Percentiles rank a stretch among this genome's conserved stretches.
Evolutionary conservation across 352 stramenopile species (phyloP).

Genomic region (Globisporangium takayamanum): DNA sequence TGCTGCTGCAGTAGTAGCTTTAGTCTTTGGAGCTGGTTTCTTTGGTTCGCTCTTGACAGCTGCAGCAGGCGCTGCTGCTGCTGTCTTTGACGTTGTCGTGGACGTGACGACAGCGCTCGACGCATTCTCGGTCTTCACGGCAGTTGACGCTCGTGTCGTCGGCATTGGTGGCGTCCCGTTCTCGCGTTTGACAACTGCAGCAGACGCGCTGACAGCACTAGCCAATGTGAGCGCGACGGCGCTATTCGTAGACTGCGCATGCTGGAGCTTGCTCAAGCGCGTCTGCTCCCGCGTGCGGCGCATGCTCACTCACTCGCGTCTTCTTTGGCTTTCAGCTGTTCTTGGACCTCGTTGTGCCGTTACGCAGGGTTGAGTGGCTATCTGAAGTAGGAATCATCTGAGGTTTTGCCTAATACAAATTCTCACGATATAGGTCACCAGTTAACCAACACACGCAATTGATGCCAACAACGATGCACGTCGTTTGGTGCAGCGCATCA

Average conservation of each 20-base stretch:
- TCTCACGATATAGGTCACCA: neutral
- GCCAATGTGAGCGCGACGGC: neutral
- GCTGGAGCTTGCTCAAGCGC: conserved; percentile 8
- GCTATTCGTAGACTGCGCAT: neutral
- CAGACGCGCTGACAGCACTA: too few relatives aligned
- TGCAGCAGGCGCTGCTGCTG: neutral
- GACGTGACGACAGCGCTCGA: neutral
- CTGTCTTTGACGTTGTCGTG: neutral
- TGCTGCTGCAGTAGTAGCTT: conserved; percentile 7
- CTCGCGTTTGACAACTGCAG: neutral
- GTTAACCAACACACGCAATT: too few relatives aligned
- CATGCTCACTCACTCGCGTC: neutral
- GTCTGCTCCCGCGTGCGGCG: conserved; percentile 9
- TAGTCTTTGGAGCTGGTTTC: conserved; percentile 6
- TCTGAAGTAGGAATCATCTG: neutral
- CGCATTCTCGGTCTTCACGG: too few relatives aligned
- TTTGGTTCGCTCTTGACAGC: conserved; percentile 13
- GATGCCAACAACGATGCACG: neutral
- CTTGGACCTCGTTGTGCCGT: neutral
- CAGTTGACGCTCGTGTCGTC: neutral
- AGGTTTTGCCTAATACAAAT: neutral
- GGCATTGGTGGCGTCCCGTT: neutral
- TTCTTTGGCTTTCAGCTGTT: too few relatives aligned
- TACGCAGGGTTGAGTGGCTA: neutral
- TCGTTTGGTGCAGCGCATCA: neutral